Percentiles rank a stretch among this genome's conserved stretches.
These are phyloP conservation scores for Phytophthora cactorum DNA, from an alignment of 352 stramenopile genomes.

Conservation along the genomic window DNA sequence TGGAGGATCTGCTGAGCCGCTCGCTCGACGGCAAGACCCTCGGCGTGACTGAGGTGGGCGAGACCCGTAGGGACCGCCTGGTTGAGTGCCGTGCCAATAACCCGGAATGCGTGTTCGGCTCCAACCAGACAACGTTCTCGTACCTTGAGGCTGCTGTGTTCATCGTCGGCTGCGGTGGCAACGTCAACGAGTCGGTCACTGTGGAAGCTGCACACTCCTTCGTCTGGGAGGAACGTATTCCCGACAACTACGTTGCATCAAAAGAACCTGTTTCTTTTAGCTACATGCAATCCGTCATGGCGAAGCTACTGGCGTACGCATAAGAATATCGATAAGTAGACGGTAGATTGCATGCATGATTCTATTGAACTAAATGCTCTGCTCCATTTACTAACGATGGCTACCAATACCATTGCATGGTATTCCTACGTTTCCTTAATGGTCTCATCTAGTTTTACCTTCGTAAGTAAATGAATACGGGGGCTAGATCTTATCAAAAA, in stretches of 20 bases:
- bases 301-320: conserved; percentile 28
- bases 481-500: conserved; percentile 13
- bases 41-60: conserved; percentile 22
- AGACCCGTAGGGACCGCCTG: conserved; percentile 32
- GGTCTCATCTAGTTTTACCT: conserved; percentile 5
- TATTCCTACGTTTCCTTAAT: conserved; percentile 3
- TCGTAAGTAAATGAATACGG: conserved; percentile 20
- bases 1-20: conserved; percentile 24
- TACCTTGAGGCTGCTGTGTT: conserved; percentile 40
- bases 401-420: background rate
- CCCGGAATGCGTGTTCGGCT: conserved; percentile 36
- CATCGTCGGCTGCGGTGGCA: conserved; percentile 35
- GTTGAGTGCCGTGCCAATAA: conserved; percentile 34
- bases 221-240: conserved; percentile 44
- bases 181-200: conserved; percentile 39
- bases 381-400: too few species aligned
- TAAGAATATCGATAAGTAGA: background rate
- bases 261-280: conserved; percentile 27
- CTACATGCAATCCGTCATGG: conserved; percentile 30
- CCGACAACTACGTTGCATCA: conserved; percentile 31
- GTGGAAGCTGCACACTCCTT: conserved; percentile 38
- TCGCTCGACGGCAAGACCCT: conserved; percentile 26
- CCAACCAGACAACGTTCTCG: conserved; percentile 22
- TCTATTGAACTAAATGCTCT: too few species aligned
- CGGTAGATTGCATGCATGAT: background rate